Conservation (phyloP, 768 basidiomycete genomes). For the Mycena metata region DNA sequence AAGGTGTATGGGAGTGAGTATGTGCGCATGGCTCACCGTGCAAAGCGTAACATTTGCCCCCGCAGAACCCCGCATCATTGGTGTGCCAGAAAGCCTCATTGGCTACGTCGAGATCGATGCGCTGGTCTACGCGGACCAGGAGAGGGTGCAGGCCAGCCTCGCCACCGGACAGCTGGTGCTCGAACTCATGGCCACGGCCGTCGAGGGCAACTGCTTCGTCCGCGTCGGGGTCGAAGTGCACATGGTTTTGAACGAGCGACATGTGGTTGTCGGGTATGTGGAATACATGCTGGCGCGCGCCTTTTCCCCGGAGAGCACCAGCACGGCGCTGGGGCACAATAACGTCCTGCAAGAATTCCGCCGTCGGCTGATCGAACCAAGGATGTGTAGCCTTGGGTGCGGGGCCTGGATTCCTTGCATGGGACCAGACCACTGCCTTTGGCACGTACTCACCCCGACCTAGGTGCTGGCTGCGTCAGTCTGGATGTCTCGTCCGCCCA, state of each 20-base stretch:
- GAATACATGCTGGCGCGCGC: neutral
- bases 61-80: neutral
- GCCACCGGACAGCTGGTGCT: neutral
- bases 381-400: no score
- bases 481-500: no score
- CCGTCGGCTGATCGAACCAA: no score
- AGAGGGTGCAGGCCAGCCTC: neutral
- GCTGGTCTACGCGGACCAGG: neutral
- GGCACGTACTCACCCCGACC: no score
- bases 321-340: no score
- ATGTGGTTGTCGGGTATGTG: neutral
- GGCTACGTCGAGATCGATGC: slow-evolving; percentile 9
- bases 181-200: neutral
- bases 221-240: neutral
- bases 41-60: neutral
- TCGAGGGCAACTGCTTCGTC: neutral
- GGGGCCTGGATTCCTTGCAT: no score
- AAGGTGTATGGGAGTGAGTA: no score
- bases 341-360: no score
- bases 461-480: no score
- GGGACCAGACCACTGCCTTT: no score
- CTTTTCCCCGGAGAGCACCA: neutral
- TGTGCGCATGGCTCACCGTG: neutral
- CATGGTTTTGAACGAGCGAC: no score
- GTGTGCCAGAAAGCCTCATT: neutral